Percentiles rank a stretch among this genome's conserved stretches.
Evolutionary conservation across 2,329 filamentous ascomycete genomes (phyloP).

Genomic region (Penicillium sp.): DNA sequence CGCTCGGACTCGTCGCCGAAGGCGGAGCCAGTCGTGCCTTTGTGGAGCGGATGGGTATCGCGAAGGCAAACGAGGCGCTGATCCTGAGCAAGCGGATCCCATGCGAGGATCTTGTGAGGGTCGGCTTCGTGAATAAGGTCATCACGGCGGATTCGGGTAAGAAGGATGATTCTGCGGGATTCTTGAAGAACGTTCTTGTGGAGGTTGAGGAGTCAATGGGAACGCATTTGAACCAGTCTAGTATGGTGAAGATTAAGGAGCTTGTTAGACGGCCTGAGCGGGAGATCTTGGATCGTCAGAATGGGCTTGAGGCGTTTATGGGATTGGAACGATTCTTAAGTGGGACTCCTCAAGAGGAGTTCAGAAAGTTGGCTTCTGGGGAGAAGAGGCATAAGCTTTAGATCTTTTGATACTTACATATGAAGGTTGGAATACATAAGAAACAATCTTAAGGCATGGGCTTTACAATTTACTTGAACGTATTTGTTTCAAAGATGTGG

Average conservation of each 20-base stretch:
- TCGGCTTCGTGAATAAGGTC: conserved; percentile 84
- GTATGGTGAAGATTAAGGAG: conserved; percentile 80
- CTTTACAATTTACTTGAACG: too few species aligned
- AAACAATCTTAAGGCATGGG: too few species aligned
- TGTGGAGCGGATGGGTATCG: conserved; percentile 74
- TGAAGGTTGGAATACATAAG: not conserved
- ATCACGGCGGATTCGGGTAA: conserved; percentile 60
- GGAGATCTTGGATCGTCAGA: conserved; percentile 73
- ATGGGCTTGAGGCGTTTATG: conserved; percentile 80
- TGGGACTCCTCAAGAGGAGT: conserved; percentile 85
- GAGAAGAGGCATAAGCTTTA: conserved; percentile 94
- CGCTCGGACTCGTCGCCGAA: conserved; percentile 85
- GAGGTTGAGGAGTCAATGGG: conserved; percentile 84
- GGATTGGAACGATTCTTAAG: conserved; percentile 78
- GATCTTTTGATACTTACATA: not conserved
- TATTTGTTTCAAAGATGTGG: too few species aligned
- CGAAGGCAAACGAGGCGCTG: conserved; percentile 86
- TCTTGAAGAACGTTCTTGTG: conserved; percentile 68
- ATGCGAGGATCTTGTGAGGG: conserved; percentile 69
- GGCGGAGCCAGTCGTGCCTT: conserved; percentile 79
- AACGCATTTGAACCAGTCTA: conserved; percentile 75
- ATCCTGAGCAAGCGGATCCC: conserved; percentile 82
- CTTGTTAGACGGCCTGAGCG: conserved; percentile 73
- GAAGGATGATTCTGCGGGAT: conserved; percentile 66
- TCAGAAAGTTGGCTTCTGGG: conserved; percentile 77